Evolutionary conservation across 257 asterid genomes (phyloP), one percentile per base, ranked within the genome.

Genomic region (Scutellaria minor): DNA sequence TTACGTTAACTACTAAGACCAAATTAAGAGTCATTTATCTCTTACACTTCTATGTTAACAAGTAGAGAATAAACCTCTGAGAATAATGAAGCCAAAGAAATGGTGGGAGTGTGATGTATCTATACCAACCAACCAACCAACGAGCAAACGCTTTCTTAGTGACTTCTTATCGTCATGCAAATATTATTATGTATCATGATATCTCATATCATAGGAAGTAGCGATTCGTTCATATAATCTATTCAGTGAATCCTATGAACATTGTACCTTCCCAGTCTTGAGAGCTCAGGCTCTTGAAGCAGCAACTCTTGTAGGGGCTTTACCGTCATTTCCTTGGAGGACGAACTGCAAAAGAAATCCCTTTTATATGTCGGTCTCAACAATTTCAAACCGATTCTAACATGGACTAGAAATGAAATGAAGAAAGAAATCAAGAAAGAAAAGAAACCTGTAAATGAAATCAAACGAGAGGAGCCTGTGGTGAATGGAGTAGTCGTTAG

Each of bases 211-310:
- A 5, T 41, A 9, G 15, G 10, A 20, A 57, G 20, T 11, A 51
- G 24, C 54, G 45, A 57, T 59, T 63, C 55, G 9, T 11, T 50
- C 31, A 24, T 15, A 44, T 37, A 59, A 39, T 41, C 44, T 9
- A 37, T 52, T 46, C 62, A 15, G 48, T 7, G 15, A 12, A 13
- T 42, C 31, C 10, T 55, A n/a, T 4, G 20, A 4, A 14, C 7
- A 4, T 14, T 15, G 3, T 86, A 85, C 96, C 95, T 85, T 81
- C 89, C 96, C 78, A 93, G 58, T 37, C 82, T 86, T 3, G 90
- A 83, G 41, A 90, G 90, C 86, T 84, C 93, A 7, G 96, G 97
- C 72, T 86, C 96, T 73, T 87, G 88, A 51, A 87, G 88, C 80
- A 93, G 86, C 92, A 90, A 70, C 61, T 90, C 88, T 42, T 85